Evolutionary conservation across 1,284 basidiomycete species (phyloP).

Genomic region (Anthracocystis walkeri): DNA sequence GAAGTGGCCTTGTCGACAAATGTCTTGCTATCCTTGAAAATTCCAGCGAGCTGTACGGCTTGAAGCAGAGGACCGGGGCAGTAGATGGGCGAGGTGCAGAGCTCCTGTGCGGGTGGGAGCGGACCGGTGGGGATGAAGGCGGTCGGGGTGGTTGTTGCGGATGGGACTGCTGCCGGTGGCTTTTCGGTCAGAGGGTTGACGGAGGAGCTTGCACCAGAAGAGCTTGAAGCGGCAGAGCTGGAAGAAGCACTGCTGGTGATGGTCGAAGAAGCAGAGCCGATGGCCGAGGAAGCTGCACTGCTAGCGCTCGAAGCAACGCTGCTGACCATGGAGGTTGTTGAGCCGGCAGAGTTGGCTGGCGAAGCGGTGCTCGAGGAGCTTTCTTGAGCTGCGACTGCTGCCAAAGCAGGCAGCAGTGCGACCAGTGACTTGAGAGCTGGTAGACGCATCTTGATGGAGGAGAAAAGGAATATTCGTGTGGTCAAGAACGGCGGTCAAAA

Average conservation of each 20-base stretch:
- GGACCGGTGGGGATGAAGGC: slow-evolving; percentile 40
- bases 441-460: slow-evolving; percentile 27
- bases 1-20: slow-evolving; percentile 79
- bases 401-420: slow-evolving; percentile 34
- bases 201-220: slow-evolving; percentile 26
- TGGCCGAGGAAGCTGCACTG: slow-evolving; percentile 20
- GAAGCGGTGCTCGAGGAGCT: slow-evolving; percentile 8
- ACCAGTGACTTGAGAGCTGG: slow-evolving; percentile 28
- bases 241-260: slow-evolving; percentile 8
- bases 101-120: slow-evolving; percentile 43
- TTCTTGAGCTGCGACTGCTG: slow-evolving; percentile 37
- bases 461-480: not conserved
- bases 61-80: slow-evolving; percentile 65
- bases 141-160: slow-evolving; percentile 29
- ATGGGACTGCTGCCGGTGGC: slow-evolving; percentile 41
- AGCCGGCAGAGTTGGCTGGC: not conserved
- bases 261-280: slow-evolving; percentile 22
- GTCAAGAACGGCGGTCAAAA: not conserved
- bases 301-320: slow-evolving; percentile 8
- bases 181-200: slow-evolving; percentile 41
- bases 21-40: slow-evolving; percentile 86
- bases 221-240: slow-evolving; percentile 10
- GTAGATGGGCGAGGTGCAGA: slow-evolving; percentile 60
- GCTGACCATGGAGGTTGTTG: slow-evolving; percentile 7
- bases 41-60: slow-evolving; percentile 81